These are phyloP conservation scores for Penicillium nucicola DNA, from an alignment of 495 filamentous ascomycete species.

Conservation along the genomic window DNA sequence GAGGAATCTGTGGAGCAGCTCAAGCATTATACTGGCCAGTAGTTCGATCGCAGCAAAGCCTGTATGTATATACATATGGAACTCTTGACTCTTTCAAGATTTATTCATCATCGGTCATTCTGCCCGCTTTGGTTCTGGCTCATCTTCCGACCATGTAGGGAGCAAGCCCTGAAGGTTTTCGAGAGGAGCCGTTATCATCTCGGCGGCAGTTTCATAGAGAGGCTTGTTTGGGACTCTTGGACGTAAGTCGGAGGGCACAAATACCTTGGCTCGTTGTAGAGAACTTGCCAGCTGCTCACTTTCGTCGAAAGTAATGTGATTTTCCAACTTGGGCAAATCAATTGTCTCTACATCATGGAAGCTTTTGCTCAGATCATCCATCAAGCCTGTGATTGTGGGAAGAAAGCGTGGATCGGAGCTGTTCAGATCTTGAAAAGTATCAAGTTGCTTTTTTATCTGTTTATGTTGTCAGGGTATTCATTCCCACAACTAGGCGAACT, in stretches of 20 bases:
- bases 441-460: conserved; percentile 62
- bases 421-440: conserved; percentile 54
- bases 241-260: conserved; percentile 57
- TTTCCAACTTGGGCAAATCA: conserved; percentile 53
- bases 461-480: background rate
- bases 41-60: no score
- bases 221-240: conserved; percentile 33
- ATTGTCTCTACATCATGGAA: conserved; percentile 57
- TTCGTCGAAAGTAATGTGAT: conserved; percentile 32
- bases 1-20: no score
- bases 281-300: conserved; percentile 46
- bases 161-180: conserved; percentile 33
- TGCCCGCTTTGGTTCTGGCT: background rate
- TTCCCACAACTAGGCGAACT: background rate
- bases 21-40: no score
- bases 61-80: no score
- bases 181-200: conserved; percentile 29
- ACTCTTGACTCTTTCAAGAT: no score
- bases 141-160: conserved; percentile 27
- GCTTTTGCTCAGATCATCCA: conserved; percentile 49
- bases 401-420: conserved; percentile 46
- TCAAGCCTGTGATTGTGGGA: conserved; percentile 50
- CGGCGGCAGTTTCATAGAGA: conserved; percentile 25
- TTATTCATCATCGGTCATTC: background rate
- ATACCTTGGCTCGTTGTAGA: conserved; percentile 58